These are phyloP conservation scores for Amaranthus hypochondriacus DNA, from an alignment of 148 eudicot genomes.

Conservation along the genomic window DNA sequence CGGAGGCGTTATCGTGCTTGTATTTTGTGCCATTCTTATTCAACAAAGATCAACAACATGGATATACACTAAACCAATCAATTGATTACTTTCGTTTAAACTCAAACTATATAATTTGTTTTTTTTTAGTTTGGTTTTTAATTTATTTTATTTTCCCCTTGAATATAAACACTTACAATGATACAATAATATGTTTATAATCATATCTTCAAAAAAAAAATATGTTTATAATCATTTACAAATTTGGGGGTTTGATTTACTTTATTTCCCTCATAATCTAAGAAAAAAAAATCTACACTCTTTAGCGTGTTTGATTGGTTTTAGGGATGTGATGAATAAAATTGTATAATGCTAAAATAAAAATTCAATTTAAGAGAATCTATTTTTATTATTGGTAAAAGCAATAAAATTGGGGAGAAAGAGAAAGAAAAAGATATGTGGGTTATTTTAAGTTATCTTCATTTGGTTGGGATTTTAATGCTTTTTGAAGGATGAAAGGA, in stretches of 20 bases:
- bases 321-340: neutral
- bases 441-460: neutral
- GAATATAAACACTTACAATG: neutral
- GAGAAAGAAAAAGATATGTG: neutral
- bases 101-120: neutral
- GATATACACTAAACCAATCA: neutral
- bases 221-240: no score
- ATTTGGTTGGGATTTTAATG: neutral
- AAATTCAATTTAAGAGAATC: neutral
- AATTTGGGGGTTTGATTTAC: no score
- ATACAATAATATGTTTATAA: no score
- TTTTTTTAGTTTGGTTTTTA: neutral
- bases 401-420: conserved; percentile 2
- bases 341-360: neutral
- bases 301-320: neutral
- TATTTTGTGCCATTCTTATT: conserved; percentile 18
- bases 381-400: conserved; percentile 5
- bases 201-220: no score
- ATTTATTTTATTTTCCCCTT: neutral
- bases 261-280: neutral
- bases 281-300: neutral
- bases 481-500: conserved; percentile 8
- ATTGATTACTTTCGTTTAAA: no score
- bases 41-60: conserved; percentile 3
- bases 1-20: neutral